Conservation (phyloP, 139 green algal species). For the Chlorella vulgaris region DNA sequence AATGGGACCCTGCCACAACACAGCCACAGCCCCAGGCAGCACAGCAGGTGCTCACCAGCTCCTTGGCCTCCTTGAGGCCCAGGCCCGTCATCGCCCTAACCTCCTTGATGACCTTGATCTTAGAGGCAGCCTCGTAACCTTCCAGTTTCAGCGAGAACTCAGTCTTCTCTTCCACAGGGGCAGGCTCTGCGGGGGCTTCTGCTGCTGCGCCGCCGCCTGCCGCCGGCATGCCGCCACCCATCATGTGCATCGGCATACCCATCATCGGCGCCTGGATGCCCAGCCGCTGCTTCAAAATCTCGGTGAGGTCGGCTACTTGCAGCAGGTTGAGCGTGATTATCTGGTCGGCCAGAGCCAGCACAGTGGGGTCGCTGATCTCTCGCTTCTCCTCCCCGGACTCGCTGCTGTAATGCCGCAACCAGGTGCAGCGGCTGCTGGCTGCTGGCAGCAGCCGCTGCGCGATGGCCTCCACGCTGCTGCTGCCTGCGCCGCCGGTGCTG, state of each 20-base stretch:
- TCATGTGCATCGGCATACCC: slow-evolving; percentile 49
- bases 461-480: slow-evolving; percentile 8
- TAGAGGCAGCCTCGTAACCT: slow-evolving; percentile 86
- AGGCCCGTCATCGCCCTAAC: slow-evolving; percentile 89
- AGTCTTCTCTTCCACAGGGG: slow-evolving; percentile 86
- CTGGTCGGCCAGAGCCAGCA: slow-evolving; percentile 70
- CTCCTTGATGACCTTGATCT: slow-evolving; percentile 99
- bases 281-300: slow-evolving; percentile 74
- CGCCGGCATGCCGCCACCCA: slow-evolving; percentile 25
- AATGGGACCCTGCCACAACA: too few relatives aligned
- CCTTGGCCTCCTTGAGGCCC: slow-evolving; percentile 98
- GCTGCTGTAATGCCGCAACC: slow-evolving; percentile 10
- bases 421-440: neutral
- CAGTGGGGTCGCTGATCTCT: slow-evolving; percentile 42
- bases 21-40: too few relatives aligned
- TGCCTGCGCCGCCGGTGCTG: neutral
- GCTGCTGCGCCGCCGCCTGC: neutral
- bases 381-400: slow-evolving; percentile 26
- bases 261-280: slow-evolving; percentile 61
- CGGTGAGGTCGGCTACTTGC: slow-evolving; percentile 75
- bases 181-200: slow-evolving; percentile 22
- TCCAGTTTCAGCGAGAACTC: slow-evolving; percentile 96
- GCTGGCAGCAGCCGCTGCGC: slow-evolving; percentile 1
- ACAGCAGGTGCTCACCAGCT: slow-evolving; percentile 93
- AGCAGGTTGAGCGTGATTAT: slow-evolving; percentile 79